phyloP scores from a whole-genome alignment of 208 protist genomes.

The Acanthamoeba culbertsoni region DNA sequence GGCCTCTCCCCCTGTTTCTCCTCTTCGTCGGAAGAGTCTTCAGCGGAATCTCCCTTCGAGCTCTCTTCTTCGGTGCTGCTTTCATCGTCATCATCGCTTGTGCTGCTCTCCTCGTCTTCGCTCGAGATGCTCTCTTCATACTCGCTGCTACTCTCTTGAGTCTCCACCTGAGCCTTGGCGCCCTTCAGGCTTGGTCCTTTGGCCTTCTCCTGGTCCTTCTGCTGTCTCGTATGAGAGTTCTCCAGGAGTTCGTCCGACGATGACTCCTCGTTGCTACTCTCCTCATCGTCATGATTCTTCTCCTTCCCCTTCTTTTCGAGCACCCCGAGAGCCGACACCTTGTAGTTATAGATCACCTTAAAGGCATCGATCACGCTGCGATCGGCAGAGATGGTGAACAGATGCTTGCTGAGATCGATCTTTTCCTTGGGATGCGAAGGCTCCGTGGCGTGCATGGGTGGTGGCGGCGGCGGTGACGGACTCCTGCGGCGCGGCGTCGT shows the following conservation, averaged over 20 bases:
- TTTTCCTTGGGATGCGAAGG: not conserved
- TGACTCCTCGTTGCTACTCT: not conserved
- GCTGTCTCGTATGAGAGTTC: not conserved
- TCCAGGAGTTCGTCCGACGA: not conserved
- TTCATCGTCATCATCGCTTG: not conserved
- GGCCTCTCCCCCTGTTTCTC: not conserved
- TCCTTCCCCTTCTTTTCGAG: constrained; percentile 7
- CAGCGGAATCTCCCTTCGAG: not conserved
- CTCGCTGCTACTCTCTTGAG: not conserved
- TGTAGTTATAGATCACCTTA: constrained; percentile 7
- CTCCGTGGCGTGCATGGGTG: not conserved
- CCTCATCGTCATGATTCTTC: not conserved
- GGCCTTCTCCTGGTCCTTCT: constrained; percentile 16
- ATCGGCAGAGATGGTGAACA: not conserved
- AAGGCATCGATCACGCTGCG: constrained; percentile 9
- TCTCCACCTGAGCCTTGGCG: not conserved
- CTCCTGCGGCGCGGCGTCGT: not conserved
- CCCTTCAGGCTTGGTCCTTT: not conserved
- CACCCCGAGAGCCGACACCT: not conserved
- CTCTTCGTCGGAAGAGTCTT: not conserved
- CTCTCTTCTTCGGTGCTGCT: not conserved
- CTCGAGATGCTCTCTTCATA: no score
- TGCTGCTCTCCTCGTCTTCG: not conserved
- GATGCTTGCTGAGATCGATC: not conserved
- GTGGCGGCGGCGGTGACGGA: not conserved